These are phyloP conservation scores for Spathaspora boniae DNA, from an alignment of 805 yeast genomes.

Conservation along the genomic window DNA sequence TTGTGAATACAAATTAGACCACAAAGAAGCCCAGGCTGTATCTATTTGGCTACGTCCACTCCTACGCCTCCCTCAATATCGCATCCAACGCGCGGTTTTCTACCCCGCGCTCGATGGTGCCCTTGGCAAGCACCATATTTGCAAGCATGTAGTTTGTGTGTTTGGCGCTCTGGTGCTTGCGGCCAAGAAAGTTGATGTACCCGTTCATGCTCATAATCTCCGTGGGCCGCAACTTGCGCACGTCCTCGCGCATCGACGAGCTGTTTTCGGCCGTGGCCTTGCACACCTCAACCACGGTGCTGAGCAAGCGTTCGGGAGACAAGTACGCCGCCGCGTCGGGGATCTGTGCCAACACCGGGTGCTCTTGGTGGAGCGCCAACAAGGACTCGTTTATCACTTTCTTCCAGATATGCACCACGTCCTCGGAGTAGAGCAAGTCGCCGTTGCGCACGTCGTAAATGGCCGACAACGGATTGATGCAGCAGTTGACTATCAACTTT, in stretches of 20 bases:
- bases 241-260: slow-evolving; percentile 72
- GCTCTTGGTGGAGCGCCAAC: slow-evolving; percentile 36
- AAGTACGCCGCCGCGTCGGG: slow-evolving; percentile 30
- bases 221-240: slow-evolving; percentile 50
- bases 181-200: slow-evolving; percentile 58
- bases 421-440: slow-evolving; percentile 48
- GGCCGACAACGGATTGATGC: slow-evolving; percentile 82
- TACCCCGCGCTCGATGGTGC: slow-evolving; percentile 25
- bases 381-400: slow-evolving; percentile 45
- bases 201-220: slow-evolving; percentile 88
- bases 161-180: slow-evolving; percentile 38
- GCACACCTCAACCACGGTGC: slow-evolving; percentile 27
- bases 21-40: neutral
- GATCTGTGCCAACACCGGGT: slow-evolving; percentile 19
- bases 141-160: slow-evolving; percentile 46
- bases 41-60: slow-evolving; percentile 1
- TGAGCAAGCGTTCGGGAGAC: slow-evolving; percentile 31
- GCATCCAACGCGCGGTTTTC: slow-evolving; percentile 14
- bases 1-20: slow-evolving; percentile 1
- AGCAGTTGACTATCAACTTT: slow-evolving; percentile 75
- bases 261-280: slow-evolving; percentile 51
- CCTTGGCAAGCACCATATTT: slow-evolving; percentile 41
- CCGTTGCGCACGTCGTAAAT: slow-evolving; percentile 77
- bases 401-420: slow-evolving; percentile 30
- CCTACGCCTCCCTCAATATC: slow-evolving; percentile 5